Evolutionary conservation across 768 basidiomycete species (phyloP).

Genomic region (Tylopilus subfusipes): DNA sequence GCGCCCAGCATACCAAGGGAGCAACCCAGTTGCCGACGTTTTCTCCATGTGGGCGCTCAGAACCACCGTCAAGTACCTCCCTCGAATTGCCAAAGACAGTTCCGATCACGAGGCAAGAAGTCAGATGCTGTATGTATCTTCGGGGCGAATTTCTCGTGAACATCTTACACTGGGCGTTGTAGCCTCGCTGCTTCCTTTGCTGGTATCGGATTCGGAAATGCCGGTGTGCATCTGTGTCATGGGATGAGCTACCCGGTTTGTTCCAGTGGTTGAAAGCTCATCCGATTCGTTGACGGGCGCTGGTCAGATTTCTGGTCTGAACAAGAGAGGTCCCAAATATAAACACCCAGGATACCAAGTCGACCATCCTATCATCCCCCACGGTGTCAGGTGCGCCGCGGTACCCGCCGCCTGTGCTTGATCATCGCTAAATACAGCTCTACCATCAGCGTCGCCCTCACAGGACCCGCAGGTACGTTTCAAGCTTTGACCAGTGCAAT

Average conservation of each 20-base stretch:
- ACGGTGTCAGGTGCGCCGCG: constrained; percentile 66
- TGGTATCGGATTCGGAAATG: constrained; percentile 93
- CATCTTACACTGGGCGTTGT: neutral
- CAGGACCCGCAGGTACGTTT: constrained; percentile 72
- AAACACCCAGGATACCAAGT: constrained; percentile 86
- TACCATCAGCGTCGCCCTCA: constrained; percentile 68
- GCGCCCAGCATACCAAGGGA: constrained; percentile 90
- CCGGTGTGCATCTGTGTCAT: constrained; percentile 87
- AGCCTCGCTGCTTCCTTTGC: constrained; percentile 92
- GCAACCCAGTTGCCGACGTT: constrained; percentile 92
- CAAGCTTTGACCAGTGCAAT: neutral
- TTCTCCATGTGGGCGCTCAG: constrained; percentile 93
- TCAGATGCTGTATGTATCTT: constrained; percentile 76
- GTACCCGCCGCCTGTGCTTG: neutral
- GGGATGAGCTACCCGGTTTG: constrained; percentile 85
- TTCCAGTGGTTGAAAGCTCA: constrained; percentile 6
- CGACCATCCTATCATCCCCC: constrained; percentile 89
- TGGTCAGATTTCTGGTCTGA: constrained; percentile 80
- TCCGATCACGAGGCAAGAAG: constrained; percentile 79
- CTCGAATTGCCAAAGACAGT: constrained; percentile 75
- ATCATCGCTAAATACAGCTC: neutral
- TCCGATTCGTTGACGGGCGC: neutral
- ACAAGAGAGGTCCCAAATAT: constrained; percentile 92
- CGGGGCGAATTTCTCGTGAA: neutral
- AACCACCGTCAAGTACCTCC: constrained; percentile 85